Evolutionary conservation across 2,329 filamentous ascomycete genomes (phyloP), one percentile per base, ranked within the genome.

Genomic region (Ustulina deusta): DNA sequence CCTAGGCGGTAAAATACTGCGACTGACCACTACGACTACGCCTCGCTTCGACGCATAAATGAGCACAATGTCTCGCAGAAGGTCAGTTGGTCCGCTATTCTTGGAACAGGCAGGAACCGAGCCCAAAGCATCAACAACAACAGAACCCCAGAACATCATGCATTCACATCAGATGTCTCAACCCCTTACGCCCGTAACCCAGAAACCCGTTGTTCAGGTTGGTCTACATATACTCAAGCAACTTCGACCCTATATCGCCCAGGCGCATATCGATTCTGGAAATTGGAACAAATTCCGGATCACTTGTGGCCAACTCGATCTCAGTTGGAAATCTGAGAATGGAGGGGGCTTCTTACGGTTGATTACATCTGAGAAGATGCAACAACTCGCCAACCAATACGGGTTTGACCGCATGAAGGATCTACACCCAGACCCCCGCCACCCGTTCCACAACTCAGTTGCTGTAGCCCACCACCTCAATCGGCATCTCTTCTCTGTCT

Each of bases 261-360:
- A 38, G 20, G 4, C 51, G 10, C 13, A 55, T 55, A 22, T 55
- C n/a, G 32, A 25, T 38, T 10, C 32, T 25, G 15, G 13, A 25
- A 13, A 27, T 36, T 36, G 56, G 42, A 25, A 49, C 27, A 38
- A 49, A 27, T 59, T 25, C 56, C 2, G n/a, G 0, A 59, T 59
- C 40, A 36, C 40, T 17, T 59, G 56, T 36, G 29, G 42, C 44
- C 27, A 36, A 59, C 56, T 58, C 42, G 56, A 48, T 36, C 27
- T 59, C 29, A 38, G 32, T 34, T 46, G 38, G 55, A 11, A 58
- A 36, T 46, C 55, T 22, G 10, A 46, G 10, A 27, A 49, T 49
- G 56, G 56, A 25, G 56, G 56, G 20, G n/a, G 3, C 42, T 59
- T 38, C 56, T 59, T 59, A 48, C 56, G 29, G 5, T 34, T 59